phyloP scores from a whole-genome alignment of 805 yeast species.

The Nakazawaea molendinolei region DNA sequence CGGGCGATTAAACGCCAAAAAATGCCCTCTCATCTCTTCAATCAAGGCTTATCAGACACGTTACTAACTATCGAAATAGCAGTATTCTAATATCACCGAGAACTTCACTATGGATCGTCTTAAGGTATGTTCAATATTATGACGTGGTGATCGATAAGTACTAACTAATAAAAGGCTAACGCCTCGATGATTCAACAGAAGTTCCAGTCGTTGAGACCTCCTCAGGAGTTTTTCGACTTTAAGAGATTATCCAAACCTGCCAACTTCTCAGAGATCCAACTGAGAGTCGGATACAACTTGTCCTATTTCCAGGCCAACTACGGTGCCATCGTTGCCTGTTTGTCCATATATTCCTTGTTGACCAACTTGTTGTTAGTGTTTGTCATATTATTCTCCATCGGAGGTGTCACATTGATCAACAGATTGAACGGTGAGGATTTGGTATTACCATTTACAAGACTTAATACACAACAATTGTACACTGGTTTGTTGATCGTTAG shows the following conservation, averaged over 20 bases:
- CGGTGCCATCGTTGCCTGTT: constrained; percentile 59
- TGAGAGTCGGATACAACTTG: constrained; percentile 81
- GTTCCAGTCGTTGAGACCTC: constrained; percentile 72
- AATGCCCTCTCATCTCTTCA: too few relatives aligned
- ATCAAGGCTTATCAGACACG: background rate
- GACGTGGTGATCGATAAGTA: background rate
- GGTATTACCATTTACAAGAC: constrained; percentile 59
- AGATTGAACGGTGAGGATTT: constrained; percentile 80
- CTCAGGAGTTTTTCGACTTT: constrained; percentile 89
- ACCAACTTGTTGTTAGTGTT: constrained; percentile 82
- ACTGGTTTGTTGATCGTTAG: constrained; percentile 70
- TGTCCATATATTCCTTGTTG: constrained; percentile 78
- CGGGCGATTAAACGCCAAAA: too few relatives aligned
- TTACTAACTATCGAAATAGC: too few relatives aligned
- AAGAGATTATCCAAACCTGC: constrained; percentile 87
- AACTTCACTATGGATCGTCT: constrained; percentile 43
- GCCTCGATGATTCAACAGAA: constrained; percentile 51
- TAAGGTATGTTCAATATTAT: constrained; percentile 23
- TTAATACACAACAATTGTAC: constrained; percentile 71
- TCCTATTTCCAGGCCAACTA: constrained; percentile 87
- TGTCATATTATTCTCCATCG: constrained; percentile 66
- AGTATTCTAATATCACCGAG: constrained; percentile 39
- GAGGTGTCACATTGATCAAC: constrained; percentile 74
- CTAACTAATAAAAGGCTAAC: constrained; percentile 27
- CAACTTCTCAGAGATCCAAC: constrained; percentile 83